Conservation (phyloP, 2,329 filamentous ascomycete genomes). For the Mariannaea sp. region DNA sequence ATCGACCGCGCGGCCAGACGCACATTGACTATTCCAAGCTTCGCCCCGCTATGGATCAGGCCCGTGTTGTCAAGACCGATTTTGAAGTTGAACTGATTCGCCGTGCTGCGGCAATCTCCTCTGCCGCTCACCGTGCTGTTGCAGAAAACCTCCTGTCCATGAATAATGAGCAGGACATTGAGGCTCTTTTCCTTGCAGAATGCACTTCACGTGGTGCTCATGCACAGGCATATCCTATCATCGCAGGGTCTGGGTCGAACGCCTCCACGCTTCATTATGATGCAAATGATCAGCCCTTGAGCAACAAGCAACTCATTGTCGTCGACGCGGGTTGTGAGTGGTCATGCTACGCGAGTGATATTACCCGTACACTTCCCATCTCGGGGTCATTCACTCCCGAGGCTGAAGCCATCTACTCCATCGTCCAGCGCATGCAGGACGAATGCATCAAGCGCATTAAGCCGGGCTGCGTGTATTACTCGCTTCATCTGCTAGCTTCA, state of each 20-base stretch:
- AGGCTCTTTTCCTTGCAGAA: slow-evolving; percentile 74
- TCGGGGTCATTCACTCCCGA: slow-evolving; percentile 70
- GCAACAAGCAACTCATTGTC: slow-evolving; percentile 73
- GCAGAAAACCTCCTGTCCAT: slow-evolving; percentile 66
- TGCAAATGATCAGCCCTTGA: slow-evolving; percentile 74
- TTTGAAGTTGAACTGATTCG: slow-evolving; percentile 85
- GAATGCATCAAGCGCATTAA: slow-evolving; percentile 71
- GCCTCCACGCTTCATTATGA: slow-evolving; percentile 87
- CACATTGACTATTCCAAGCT: slow-evolving; percentile 59
- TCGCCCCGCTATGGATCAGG: slow-evolving; percentile 74
- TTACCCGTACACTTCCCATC: slow-evolving; percentile 86
- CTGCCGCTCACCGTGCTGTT: slow-evolving; percentile 75
- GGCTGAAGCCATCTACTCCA: slow-evolving; percentile 72
- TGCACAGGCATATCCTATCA: slow-evolving; percentile 84
- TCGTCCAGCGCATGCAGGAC: slow-evolving; percentile 82
- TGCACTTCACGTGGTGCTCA: slow-evolving; percentile 76
- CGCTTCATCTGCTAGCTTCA: slow-evolving; percentile 75
- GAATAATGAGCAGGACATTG: slow-evolving; percentile 79
- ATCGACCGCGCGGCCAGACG: slow-evolving; percentile 44
- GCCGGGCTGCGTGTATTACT: slow-evolving; percentile 71
- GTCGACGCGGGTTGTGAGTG: slow-evolving; percentile 90
- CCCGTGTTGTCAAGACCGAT: slow-evolving; percentile 81
- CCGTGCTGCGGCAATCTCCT: slow-evolving; percentile 79
- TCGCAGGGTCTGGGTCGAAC: slow-evolving; percentile 82
- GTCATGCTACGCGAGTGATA: slow-evolving; percentile 83